phyloP scores from a whole-genome alignment of 1,139 yeast genomes.

The Hyphopichia pseudoburtonii region DNA sequence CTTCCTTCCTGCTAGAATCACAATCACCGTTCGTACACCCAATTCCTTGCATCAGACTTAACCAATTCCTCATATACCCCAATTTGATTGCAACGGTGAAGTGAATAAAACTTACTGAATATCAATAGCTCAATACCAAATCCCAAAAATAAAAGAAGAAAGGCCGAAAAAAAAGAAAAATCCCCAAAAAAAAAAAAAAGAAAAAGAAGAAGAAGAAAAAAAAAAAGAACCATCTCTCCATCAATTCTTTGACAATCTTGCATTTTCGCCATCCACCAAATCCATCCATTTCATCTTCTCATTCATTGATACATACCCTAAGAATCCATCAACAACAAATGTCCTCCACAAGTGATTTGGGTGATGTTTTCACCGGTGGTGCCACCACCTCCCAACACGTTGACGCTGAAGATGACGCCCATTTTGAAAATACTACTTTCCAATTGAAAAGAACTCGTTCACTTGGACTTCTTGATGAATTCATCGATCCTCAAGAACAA shows the following conservation, averaged over 20 bases:
- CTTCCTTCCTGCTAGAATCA: no score
- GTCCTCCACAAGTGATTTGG: constrained; percentile 8
- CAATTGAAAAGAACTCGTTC: constrained; percentile 81
- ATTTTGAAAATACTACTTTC: constrained; percentile 71
- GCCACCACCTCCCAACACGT: constrained; percentile 59
- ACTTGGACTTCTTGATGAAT: constrained; percentile 77
- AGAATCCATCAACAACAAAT: not conserved
- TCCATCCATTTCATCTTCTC: not conserved
- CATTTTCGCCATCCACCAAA: not conserved
- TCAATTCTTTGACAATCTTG: not conserved
- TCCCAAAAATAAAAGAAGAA: no score
- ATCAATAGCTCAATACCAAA: no score
- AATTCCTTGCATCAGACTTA: no score
- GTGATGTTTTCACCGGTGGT: constrained; percentile 49
- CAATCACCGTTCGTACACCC: no score
- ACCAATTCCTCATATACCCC: no score
- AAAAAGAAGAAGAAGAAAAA: no score
- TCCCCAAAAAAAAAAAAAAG: no score
- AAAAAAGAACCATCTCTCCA: not conserved
- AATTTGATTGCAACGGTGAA: no score
- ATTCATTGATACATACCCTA: not conserved
- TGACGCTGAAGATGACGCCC: constrained; percentile 70
- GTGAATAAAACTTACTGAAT: no score
- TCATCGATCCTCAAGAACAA: constrained; percentile 40
- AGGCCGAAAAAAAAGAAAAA: no score